phyloP scores from a whole-genome alignment of 2,329 filamentous ascomycete genomes.

The Arthrobotrys iridis region DNA sequence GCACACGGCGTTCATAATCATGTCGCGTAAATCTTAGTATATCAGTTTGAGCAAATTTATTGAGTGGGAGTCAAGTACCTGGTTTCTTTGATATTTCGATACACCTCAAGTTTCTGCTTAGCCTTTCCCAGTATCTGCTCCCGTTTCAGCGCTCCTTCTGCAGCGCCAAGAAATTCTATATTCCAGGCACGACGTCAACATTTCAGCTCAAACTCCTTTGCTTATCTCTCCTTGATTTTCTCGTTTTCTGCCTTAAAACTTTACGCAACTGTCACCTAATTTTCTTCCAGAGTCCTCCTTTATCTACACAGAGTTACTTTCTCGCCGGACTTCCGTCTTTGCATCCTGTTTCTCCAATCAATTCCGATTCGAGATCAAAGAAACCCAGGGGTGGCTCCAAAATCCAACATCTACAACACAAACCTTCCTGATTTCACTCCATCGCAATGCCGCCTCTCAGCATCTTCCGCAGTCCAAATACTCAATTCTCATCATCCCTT shows the following conservation, averaged over 20 bases:
- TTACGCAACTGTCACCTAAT: neutral
- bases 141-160: neutral
- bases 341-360: neutral
- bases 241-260: neutral
- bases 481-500: slow-evolving; percentile 59
- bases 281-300: too few species aligned
- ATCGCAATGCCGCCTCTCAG: slow-evolving; percentile 31
- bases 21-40: neutral
- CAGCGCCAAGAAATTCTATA: slow-evolving; percentile 9
- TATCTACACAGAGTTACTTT: neutral
- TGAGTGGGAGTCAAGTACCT: neutral
- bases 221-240: neutral
- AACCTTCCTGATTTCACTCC: neutral
- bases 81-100: neutral
- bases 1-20: neutral
- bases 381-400: neutral
- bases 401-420: slow-evolving; percentile 4
- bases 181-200: slow-evolving; percentile 10
- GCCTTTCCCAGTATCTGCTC: neutral
- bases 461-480: slow-evolving; percentile 36
- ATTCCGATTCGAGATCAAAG: neutral
- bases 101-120: slow-evolving; percentile 11
- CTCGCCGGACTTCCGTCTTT: neutral
- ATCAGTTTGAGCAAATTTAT: neutral
- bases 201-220: slow-evolving; percentile 3